These are phyloP conservation scores for Epithemia pelagica DNA, from an alignment of 108 stramenopile species.

Conservation along the genomic window DNA sequence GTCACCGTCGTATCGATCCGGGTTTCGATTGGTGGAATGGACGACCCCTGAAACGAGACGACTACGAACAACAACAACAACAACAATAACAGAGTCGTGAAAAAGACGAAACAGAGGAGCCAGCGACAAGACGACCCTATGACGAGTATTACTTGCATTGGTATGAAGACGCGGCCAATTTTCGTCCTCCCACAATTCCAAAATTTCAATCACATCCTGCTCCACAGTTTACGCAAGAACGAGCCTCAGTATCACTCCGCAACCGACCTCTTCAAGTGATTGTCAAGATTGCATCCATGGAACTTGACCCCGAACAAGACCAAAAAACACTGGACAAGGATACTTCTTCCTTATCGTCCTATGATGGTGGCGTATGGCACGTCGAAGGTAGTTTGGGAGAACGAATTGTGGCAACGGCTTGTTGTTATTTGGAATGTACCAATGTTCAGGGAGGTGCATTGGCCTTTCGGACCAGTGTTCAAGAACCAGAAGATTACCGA, in stretches of 20 bases:
- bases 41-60: too few relatives aligned
- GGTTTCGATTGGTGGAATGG: conserved; percentile 3
- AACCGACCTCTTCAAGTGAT: conserved; percentile 8
- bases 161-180: not conserved
- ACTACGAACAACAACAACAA: too few relatives aligned
- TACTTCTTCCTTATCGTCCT: too few relatives aligned
- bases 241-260: not conserved
- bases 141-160: not conserved
- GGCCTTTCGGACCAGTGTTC: conserved; percentile 3
- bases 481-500: conserved; percentile 1
- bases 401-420: conserved; percentile 11
- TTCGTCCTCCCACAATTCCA: conserved; percentile 1
- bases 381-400: conserved; percentile 5
- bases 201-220: not conserved
- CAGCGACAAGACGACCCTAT: too few relatives aligned
- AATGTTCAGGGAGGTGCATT: conserved; percentile 6
- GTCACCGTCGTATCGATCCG: not conserved
- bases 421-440: conserved; percentile 4
- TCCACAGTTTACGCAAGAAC: not conserved
- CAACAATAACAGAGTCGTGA: not conserved
- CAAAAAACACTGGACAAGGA: too few relatives aligned
- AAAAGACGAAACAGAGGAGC: not conserved
- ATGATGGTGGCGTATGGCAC: conserved; percentile 6
- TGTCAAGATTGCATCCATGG: conserved; percentile 12
- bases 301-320: conserved; percentile 2